Base-by-base conservation (phyloP, 2,329 filamentous ascomycete genomes). In the Xylariaceae sp. region DNA sequence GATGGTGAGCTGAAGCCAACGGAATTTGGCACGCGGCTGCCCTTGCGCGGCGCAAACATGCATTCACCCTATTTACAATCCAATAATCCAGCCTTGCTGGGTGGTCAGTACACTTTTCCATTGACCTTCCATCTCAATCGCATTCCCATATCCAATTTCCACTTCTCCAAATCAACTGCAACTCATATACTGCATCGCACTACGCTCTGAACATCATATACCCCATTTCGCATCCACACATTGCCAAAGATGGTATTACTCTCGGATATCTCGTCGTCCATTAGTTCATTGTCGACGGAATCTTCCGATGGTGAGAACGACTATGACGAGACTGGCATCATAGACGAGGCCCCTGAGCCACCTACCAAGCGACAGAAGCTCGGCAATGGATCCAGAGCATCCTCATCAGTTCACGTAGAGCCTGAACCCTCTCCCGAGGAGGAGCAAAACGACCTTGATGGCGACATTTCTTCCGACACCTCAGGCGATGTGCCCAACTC, bases 401-500 rank as follows among this genome's bases (percentile, higher is more conserved):
- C 75, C 17, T 78, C 74, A 3, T 74, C 74, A 9, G 62, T 72
- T 26, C 73, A 76, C 34, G 59, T 67, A 8, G 69, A 70, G 3
- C 67, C 67, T 11, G 69, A 70, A 3, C 67, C 67, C n/a, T 67
- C 73, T 38, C 63, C 75, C 45, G 64, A 81, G 63, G 57, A 61
- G 24, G 45, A 55, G 4, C 58, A 60, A 16, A 51, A 54, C 36
- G 54, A 61, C 52, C 67, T 79, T 33, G 75, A 78, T 45, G 73
- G 70, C 53, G 86, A 89, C 40, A 83, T 97, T 45, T 95, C 89
- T 7, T 89, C 87, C 39, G 93, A 98, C 65, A 94, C 87, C 37
- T 90, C 87, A 26, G 89, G 89, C 63, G 89, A 89, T 43, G 80
- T 90, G 37, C 87, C 87, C 19, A 83, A 79, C 59, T 87, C 83